These are phyloP conservation scores for Agastache rugosa DNA, from an alignment of 257 asterid species.

Conservation along the genomic window DNA sequence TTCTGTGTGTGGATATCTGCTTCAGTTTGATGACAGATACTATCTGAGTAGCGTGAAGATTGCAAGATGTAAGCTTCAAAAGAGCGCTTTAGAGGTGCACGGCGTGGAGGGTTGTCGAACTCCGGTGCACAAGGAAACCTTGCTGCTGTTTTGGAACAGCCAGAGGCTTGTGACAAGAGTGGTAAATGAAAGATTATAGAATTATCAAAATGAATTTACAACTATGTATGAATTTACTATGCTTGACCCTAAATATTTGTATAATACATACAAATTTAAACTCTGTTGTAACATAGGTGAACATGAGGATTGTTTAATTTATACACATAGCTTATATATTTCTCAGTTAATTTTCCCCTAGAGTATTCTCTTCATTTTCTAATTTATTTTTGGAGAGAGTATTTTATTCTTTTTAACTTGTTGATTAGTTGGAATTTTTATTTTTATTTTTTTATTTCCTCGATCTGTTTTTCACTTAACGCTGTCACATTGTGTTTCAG, in stretches of 20 bases:
- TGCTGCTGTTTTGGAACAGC: slow-evolving; percentile 73
- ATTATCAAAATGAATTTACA: neutral
- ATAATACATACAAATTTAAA: neutral
- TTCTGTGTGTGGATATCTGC: slow-evolving; percentile 11
- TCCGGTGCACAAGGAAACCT: slow-evolving; percentile 75
- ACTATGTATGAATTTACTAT: too few species aligned
- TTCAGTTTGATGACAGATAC: slow-evolving; percentile 66
- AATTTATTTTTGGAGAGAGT: too few species aligned
- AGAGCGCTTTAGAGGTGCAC: slow-evolving; percentile 42
- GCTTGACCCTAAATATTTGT: neutral
- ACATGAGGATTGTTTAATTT: too few species aligned
- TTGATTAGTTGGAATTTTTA: too few species aligned
- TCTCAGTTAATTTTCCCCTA: too few species aligned
- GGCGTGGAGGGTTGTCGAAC: slow-evolving; percentile 44
- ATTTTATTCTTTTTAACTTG: too few species aligned
- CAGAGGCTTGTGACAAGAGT: slow-evolving; percentile 56
- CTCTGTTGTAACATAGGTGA: too few species aligned
- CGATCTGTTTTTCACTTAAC: too few species aligned
- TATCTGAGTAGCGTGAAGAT: slow-evolving; percentile 67
- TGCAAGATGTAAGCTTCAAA: slow-evolving; percentile 71
- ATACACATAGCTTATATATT: too few species aligned
- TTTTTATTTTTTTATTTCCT: too few species aligned
- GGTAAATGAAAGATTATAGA: slow-evolving; percentile 79
- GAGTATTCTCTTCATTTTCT: too few species aligned
- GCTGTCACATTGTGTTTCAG: too few species aligned